Base-by-base conservation (phyloP, 169 alveolate genomes). In the Plasmodium malariae region DNA sequence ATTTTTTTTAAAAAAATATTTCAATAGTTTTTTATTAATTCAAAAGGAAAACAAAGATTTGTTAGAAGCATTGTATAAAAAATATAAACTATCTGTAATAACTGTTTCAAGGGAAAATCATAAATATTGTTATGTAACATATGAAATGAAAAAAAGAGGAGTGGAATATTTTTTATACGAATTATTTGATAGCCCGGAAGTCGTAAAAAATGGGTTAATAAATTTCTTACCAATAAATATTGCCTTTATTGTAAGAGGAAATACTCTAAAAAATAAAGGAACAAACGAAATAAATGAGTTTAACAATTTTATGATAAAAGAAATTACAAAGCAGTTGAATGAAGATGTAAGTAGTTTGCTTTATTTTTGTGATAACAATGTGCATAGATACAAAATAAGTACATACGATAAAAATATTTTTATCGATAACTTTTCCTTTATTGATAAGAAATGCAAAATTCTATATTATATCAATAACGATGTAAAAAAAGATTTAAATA, bases 141-240 rank as follows among this genome's bases (percentile, higher is more conserved):
- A 78, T 40, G 80, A 60, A 26, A 93, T 93, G 94, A 69, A 65
- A 37, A 24, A 37, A 36, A 83, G 70, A 36, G 96, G 96, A 6
- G 96, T 93, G 7, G 83, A 70, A 63, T 88, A 54, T 30, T 93
- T 93, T 54, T 24, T 93, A 43, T 94, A 93, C 71, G 94, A 93
- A 54, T 28, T 91, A 24, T 78, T 93, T 30, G 93, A 85, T 1
- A 57, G 94, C 48, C 74, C 91, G 17, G 48, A 90, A 17, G 48
- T 49, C 6, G 54, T 90, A 32, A 91, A 85, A 37, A 34, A 59
- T 43, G 83, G 93, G 0, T 43, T 91, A 4, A 76, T 88, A n/a
- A 86, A 78, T 48, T 69, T 91, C 11, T 54, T 90, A 11, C 76
- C 87, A 2, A 28, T 91, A 54, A 88, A 88, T 30, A 70, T 90